Evolutionary conservation across 2,329 filamentous ascomycete genomes (phyloP).

Genomic region (Ilyonectria mors-panacis): DNA sequence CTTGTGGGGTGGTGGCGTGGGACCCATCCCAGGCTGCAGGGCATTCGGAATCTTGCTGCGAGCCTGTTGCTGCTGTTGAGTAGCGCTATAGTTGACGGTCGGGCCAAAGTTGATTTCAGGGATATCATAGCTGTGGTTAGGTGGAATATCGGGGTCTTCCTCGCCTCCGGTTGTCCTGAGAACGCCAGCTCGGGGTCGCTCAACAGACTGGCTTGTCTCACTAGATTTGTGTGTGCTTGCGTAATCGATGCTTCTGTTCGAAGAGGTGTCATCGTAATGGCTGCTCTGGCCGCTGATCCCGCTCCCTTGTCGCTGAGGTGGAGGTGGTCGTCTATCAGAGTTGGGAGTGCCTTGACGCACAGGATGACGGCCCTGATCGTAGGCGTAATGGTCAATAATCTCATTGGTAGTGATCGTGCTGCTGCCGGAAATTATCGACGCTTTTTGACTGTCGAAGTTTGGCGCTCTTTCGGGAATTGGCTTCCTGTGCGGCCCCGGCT

Average conservation of each 20-base stretch:
- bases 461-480: conserved; percentile 47
- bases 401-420: conserved; percentile 54
- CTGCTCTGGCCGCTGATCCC: conserved; percentile 58
- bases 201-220: conserved; percentile 58
- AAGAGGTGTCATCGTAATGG: conserved; percentile 73
- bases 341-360: conserved; percentile 34
- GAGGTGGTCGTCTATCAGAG: conserved; percentile 44
- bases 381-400: conserved; percentile 58
- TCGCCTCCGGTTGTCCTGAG: conserved; percentile 80
- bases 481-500: conserved; percentile 49
- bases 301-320: conserved; percentile 44
- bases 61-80: conserved; percentile 39
- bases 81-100: conserved; percentile 76
- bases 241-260: conserved; percentile 41
- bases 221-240: conserved; percentile 44
- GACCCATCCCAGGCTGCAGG: conserved; percentile 28
- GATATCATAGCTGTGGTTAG: conserved; percentile 66
- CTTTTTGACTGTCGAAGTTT: conserved; percentile 41
- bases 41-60: conserved; percentile 50
- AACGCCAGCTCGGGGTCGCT: conserved; percentile 83
- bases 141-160: conserved; percentile 49
- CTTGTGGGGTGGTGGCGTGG: conserved; percentile 42
- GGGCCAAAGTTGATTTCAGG: conserved; percentile 89
- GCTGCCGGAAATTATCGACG: conserved; percentile 45
- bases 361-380: conserved; percentile 47